Conservation (phyloP, 257 asterid species). For the Solanum verrucosum region DNA sequence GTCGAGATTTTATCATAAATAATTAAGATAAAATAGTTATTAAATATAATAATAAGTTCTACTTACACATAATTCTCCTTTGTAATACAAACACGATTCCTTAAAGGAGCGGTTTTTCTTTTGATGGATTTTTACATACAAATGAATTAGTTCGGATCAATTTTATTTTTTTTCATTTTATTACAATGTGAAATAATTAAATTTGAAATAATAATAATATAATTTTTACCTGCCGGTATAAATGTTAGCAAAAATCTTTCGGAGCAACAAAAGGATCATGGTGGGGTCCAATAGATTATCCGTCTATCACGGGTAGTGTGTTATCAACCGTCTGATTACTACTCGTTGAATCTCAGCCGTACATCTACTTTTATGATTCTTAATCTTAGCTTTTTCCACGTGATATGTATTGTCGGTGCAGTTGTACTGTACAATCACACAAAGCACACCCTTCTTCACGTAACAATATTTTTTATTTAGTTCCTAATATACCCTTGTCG, state of each 20-base stretch:
- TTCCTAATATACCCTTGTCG: neutral
- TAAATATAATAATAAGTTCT: too few relatives aligned
- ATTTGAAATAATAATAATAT: neutral
- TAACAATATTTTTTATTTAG: neutral
- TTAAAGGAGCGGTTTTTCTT: neutral
- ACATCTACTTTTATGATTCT: neutral
- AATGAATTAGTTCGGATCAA: neutral
- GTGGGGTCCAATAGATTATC: slow-evolving; percentile 4
- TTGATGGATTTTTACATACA: neutral
- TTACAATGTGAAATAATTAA: neutral
- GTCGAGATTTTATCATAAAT: too few relatives aligned
- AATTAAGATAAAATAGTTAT: neutral
- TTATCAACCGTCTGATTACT: slow-evolving; percentile 3
- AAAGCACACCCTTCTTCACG: neutral
- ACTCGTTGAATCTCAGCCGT: slow-evolving; percentile 31
- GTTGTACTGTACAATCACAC: slow-evolving; percentile 2
- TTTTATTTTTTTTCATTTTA: too few relatives aligned
- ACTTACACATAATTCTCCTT: neutral
- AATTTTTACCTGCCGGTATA: neutral
- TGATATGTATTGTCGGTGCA: slow-evolving; percentile 24
- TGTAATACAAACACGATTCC: neutral
- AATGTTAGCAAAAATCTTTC: slow-evolving; percentile 22
- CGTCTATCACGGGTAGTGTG: slow-evolving; percentile 37
- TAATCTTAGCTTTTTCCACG: slow-evolving; percentile 12
- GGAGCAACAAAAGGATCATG: slow-evolving; percentile 37